Conservation (phyloP, 2,329 filamentous ascomycete species). For the Elsinoe perseae region DNA sequence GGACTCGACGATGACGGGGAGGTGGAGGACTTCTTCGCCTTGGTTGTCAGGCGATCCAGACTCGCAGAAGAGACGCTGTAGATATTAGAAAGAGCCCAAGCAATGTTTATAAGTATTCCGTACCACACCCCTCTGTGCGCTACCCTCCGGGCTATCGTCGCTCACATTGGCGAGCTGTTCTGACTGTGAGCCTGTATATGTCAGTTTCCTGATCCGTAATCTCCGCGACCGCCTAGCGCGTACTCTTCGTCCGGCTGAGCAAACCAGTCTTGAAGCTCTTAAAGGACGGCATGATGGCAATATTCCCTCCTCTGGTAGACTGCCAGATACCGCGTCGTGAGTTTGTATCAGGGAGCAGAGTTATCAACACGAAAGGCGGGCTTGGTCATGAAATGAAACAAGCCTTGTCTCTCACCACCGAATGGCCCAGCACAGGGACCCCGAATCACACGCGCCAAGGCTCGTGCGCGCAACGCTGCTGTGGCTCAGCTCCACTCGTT, state of each 20-base stretch:
- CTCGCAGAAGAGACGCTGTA: slow-evolving; percentile 72
- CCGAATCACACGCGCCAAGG: neutral
- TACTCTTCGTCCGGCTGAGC: slow-evolving; percentile 23
- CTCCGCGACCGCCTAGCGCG: slow-evolving; percentile 14
- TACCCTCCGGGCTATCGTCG: slow-evolving; percentile 58
- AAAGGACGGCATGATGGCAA: slow-evolving; percentile 18
- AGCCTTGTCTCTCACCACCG: neutral
- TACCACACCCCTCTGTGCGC: slow-evolving; percentile 60
- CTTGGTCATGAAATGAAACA: neutral
- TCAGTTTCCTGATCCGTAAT: slow-evolving; percentile 19
- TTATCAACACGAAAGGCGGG: neutral
- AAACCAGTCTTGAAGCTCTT: slow-evolving; percentile 23
- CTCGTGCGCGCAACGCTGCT: neutral
- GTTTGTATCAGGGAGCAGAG: neutral
- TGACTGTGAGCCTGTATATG: slow-evolving; percentile 17
- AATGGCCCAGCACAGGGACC: neutral
- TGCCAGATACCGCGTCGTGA: neutral
- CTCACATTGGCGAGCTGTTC: slow-evolving; percentile 24
- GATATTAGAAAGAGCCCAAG: slow-evolving; percentile 9
- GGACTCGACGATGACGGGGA: slow-evolving; percentile 87
- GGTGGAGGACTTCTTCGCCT: slow-evolving; percentile 84
- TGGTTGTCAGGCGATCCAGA: slow-evolving; percentile 54
- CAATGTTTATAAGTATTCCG: slow-evolving; percentile 26
- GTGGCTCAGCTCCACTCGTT: slow-evolving; percentile 13
- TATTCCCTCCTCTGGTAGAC: neutral